phyloP scores from a whole-genome alignment of 768 basidiomycete species.

The Hericium coralloides region DNA sequence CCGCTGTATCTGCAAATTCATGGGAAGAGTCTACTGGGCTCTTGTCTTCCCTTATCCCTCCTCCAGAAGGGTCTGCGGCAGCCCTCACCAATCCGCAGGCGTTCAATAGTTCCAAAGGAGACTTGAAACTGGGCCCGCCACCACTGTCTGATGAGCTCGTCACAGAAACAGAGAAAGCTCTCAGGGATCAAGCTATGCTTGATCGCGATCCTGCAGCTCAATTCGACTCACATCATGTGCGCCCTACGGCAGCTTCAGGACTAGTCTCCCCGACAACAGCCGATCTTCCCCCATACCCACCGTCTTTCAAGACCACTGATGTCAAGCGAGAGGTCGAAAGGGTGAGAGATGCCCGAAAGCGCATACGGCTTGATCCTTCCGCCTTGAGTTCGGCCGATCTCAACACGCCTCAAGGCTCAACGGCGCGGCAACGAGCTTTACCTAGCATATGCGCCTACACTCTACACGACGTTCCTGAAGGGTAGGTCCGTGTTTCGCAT shows the following conservation, averaged over 20 bases:
- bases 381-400: conserved; percentile 46
- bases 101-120: conserved; percentile 69
- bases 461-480: conserved; percentile 89
- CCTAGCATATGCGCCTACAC: conserved; percentile 96
- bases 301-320: conserved; percentile 77
- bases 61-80: conserved; percentile 40
- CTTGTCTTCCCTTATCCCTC: conserved; percentile 67
- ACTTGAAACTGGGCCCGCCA: conserved; percentile 78
- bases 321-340: conserved; percentile 85
- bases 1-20: conserved; percentile 48
- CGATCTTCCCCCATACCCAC: conserved; percentile 76
- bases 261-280: conserved; percentile 53
- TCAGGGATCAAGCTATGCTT: conserved; percentile 75
- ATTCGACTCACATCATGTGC: conserved; percentile 50
- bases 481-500: conserved; percentile 41
- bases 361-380: conserved; percentile 83
- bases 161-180: conserved; percentile 67
- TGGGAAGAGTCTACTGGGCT: conserved; percentile 89
- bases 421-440: conserved; percentile 55
- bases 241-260: conserved; percentile 43
- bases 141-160: conserved; percentile 76
- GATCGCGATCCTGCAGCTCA: conserved; percentile 61
- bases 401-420: conserved; percentile 47
- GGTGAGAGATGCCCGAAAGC: conserved; percentile 84
- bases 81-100: conserved; percentile 52